These are phyloP conservation scores for Mrakia hoshinonis DNA, from an alignment of 768 basidiomycete genomes.

Conservation along the genomic window DNA sequence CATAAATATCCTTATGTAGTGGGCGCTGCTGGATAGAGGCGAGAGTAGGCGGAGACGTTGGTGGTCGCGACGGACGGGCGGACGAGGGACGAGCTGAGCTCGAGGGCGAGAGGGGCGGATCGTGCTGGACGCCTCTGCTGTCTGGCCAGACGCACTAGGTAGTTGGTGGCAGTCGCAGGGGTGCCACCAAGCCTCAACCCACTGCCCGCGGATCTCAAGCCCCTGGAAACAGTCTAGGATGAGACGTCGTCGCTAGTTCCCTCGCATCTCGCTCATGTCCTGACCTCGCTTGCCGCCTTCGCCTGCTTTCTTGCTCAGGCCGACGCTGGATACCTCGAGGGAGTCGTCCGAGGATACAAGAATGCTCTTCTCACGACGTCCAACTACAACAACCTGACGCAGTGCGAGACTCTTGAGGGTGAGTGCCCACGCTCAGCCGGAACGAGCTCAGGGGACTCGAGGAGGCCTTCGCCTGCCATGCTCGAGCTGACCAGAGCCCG, in stretches of 20 bases:
- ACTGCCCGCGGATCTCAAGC: too few relatives aligned
- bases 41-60: constrained; percentile 48
- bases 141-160: background rate
- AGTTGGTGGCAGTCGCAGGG: too few relatives aligned
- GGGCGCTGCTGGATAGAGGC: constrained; percentile 68
- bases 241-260: background rate
- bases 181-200: too few relatives aligned
- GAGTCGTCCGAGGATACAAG: constrained; percentile 72
- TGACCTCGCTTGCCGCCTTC: background rate
- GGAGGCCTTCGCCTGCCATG: background rate
- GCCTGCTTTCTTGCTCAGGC: constrained; percentile 32
- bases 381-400: constrained; percentile 86
- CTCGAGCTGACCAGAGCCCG: background rate
- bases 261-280: background rate
- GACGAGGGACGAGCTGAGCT: background rate
- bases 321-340: constrained; percentile 44
- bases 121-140: constrained; percentile 12
- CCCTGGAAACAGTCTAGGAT: background rate
- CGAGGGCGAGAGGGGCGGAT: constrained; percentile 4
- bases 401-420: constrained; percentile 98
- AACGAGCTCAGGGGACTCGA: background rate
- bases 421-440: constrained; percentile 28
- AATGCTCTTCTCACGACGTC: constrained; percentile 77
- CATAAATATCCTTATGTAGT: constrained; percentile 29
- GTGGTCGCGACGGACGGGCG: background rate